phyloP scores from a whole-genome alignment of 1,284 basidiomycete species.

The Rhodotorula glutinis region DNA sequence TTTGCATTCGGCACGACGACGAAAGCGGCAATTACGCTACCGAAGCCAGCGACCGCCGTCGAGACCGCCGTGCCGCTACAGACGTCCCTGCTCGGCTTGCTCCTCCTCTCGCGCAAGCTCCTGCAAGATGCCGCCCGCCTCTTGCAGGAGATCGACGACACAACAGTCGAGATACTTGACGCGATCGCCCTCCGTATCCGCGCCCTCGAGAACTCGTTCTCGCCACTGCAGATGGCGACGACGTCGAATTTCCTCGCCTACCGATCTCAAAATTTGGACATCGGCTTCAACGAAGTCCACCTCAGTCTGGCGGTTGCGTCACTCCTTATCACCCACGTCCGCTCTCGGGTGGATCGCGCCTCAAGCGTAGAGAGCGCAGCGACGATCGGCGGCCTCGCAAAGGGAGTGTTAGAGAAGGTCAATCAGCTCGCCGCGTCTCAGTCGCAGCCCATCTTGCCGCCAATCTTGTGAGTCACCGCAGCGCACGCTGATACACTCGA shows the following conservation, averaged over 20 bases:
- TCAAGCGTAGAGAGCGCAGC: not conserved
- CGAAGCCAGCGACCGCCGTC: not conserved
- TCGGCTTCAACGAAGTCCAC: not conserved
- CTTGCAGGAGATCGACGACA: not conserved
- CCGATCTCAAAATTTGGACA: constrained; percentile 6
- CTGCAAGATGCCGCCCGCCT: not conserved
- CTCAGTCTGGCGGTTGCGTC: not conserved
- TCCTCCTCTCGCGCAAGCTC: not conserved
- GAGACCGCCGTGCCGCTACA: not conserved
- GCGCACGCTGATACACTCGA: too few species aligned
- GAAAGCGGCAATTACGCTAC: too few species aligned
- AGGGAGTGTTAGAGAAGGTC: too few species aligned
- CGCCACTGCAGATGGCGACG: constrained; percentile 2
- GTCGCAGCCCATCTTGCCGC: too few species aligned
- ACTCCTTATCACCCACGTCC: not conserved
- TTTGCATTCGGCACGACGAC: constrained; percentile 11
- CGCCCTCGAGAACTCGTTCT: not conserved
- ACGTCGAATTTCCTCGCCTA: constrained; percentile 11
- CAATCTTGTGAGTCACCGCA: too few species aligned
- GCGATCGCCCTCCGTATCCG: not conserved
- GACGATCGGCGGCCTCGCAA: too few species aligned
- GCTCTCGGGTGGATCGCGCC: not conserved
- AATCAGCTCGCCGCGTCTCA: too few species aligned
- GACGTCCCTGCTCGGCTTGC: constrained; percentile 5
- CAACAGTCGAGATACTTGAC: too few species aligned